Conservation (phyloP, 176 grass and related monocot genomes). For the Zea mays region Zm-B73-REFERENCE-NAM-5.0 NC_050103.1:166460001-166460500, state of each 20-base stretch:
- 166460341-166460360: not conserved
- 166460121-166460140: not conserved
- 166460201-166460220: not conserved
- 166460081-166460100: not conserved
- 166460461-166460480: not conserved
- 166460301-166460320: not conserved
- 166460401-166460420: not conserved
- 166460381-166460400: not conserved
- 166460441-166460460: not conserved
- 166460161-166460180: not conserved
- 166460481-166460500: not conserved
- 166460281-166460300: not conserved
- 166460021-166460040: slow-evolving; percentile 10
- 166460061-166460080: not conserved
- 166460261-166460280: slow-evolving; percentile 18
- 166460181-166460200: no score
- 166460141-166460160: not conserved
- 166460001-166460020: slow-evolving; percentile 33
- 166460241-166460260: slow-evolving; percentile 18
- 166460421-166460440: not conserved
- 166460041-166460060: not conserved
- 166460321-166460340: slow-evolving; percentile 4
- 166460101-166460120: not conserved
- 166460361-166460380: slow-evolving; percentile 6
- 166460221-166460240: slow-evolving; percentile 13